These are phyloP conservation scores for Neurospora sp. DNA, from an alignment of 495 filamentous ascomycete species.

Conservation along the genomic window DNA sequence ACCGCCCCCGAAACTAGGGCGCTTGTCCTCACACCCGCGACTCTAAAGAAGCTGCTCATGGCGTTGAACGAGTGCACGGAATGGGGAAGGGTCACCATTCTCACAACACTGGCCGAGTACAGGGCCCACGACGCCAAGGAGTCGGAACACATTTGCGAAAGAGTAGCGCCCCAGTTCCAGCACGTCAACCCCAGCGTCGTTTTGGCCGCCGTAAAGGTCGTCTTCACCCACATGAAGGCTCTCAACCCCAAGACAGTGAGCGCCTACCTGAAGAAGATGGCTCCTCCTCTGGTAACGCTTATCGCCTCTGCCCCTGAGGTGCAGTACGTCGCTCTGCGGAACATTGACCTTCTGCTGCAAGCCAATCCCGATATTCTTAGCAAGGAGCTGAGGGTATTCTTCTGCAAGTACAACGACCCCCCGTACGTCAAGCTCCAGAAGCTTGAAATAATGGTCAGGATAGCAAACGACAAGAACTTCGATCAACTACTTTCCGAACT, in stretches of 20 bases:
- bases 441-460: constrained; percentile 97
- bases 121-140: constrained; percentile 80
- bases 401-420: constrained; percentile 99
- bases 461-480: constrained; percentile 93
- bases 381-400: constrained; percentile 97
- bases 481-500: constrained; percentile 90
- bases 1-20: constrained; percentile 83
- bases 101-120: constrained; percentile 84
- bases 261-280: constrained; percentile 95
- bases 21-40: constrained; percentile 66
- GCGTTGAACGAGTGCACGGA: constrained; percentile 97
- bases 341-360: constrained; percentile 90
- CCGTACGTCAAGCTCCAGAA: constrained; percentile 99
- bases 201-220: constrained; percentile 90
- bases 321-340: constrained; percentile 90
- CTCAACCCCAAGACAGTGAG: constrained; percentile 66
- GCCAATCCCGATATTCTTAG: constrained; percentile 86
- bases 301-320: constrained; percentile 95
- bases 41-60: constrained; percentile 90
- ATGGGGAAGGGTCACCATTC: constrained; percentile 95
- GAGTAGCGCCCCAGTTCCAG: constrained; percentile 93
- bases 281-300: constrained; percentile 87
- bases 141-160: constrained; percentile 96
- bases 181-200: constrained; percentile 98
- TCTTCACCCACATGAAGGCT: constrained; percentile 91